Evolutionary conservation across 305 asterid species (phyloP).

Genomic region (Fraxinus velutina): DNA sequence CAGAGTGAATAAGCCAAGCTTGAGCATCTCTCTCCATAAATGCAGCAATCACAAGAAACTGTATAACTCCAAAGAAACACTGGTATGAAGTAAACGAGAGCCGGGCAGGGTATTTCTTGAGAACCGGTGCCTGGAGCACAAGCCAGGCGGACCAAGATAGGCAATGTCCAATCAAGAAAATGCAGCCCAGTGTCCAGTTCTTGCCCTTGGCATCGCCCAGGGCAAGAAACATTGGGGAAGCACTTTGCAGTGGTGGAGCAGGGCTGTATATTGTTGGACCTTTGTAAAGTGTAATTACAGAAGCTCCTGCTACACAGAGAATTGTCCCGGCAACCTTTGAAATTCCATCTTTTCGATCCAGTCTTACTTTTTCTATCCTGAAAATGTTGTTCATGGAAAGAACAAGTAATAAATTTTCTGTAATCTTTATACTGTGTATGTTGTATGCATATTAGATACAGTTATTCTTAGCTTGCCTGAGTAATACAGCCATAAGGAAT

Average conservation of each 20-base stretch:
- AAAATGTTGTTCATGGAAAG: not conserved
- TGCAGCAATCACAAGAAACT: constrained; percentile 76
- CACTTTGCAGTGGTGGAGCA: constrained; percentile 38
- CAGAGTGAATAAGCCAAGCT: constrained; percentile 88
- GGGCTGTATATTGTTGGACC: constrained; percentile 97
- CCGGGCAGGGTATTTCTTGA: constrained; percentile 84
- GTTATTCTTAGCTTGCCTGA: constrained; percentile 47
- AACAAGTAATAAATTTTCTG: not conserved
- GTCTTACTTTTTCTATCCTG: constrained; percentile 86
- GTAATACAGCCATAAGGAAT: constrained; percentile 77
- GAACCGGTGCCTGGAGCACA: constrained; percentile 82
- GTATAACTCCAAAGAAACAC: constrained; percentile 83
- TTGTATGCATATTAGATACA: not conserved
- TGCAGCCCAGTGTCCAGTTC: constrained; percentile 91
- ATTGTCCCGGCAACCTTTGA: constrained; percentile 76
- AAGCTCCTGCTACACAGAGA: constrained; percentile 91
- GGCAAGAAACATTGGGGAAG: constrained; percentile 23
- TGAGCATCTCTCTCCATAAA: constrained; percentile 68
- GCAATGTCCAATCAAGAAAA: constrained; percentile 91
- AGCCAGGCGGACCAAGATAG: constrained; percentile 97
- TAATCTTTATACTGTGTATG: not conserved
- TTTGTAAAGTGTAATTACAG: constrained; percentile 86
- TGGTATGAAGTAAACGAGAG: constrained; percentile 89
- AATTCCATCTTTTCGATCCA: constrained; percentile 82
- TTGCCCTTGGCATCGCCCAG: constrained; percentile 70